Evolutionary conservation across 257 asterid genomes (phyloP), one percentile per base, ranked within the genome.

Genomic region (Plectranthus barbatus): DNA sequence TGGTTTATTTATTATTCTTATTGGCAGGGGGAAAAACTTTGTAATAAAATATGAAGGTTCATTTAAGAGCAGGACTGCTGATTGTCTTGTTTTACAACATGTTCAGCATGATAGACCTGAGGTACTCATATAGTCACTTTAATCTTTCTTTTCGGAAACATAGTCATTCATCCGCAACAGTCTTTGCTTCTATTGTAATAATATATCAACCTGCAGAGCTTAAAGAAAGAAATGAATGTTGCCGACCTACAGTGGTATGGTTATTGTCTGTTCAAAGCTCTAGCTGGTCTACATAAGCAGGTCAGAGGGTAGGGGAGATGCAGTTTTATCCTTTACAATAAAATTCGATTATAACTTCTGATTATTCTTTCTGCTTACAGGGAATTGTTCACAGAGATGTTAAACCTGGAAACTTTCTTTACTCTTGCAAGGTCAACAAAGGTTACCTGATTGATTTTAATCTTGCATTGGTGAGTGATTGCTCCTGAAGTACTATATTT

Each of bases 391-490:
- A 92, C 71, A 82, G 98, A 79, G 98, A 92, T 73, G 93, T 92
- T 72, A 92, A 92, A 74, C 98, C 97, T 50, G 98, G 98, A 39
- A 92, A 92, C 80, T 92, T 92, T 60, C 97, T 92, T 64, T 92
- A 83, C 80, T 81, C 93, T 64, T 81, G 96, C 39, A 86, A 79
- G 80, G 68, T 72, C 75, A 81, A 83, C 69, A 81, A 86, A 78
- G 96, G 98, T 51, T 92, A 79, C 67, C 90, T 92, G 77, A 85
- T 92, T 61, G 98, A 92, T 82, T 92, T 92, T 76, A 92, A 92
- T 72, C 95, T 92, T 71, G 98, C 97, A 62, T 63, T 85, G 88
- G 98, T 92, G 80, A 82, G 97, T 71, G 29, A 51, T 53, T 55
- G 23, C 60, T 68, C 57, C 45, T 77, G 41, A 65, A 57, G 47